Base-by-base conservation (phyloP, 805 yeast species). In the Tanozyma kutaoensis region DNA sequence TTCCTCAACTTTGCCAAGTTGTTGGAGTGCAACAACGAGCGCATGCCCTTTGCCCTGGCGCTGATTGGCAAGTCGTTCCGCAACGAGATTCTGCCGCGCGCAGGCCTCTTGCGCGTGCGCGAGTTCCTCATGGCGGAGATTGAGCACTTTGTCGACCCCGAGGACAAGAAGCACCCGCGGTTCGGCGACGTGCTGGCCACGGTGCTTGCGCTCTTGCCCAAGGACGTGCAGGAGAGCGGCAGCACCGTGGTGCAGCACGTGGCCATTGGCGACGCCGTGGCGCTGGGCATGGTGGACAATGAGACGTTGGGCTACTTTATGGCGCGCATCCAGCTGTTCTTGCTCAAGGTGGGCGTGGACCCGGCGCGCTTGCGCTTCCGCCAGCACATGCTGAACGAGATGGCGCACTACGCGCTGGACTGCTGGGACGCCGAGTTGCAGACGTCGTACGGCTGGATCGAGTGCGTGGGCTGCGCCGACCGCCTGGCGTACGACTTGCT, bases 401-500 rank as follows among this genome's bases (percentile, higher is more conserved):
- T 91, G 99, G 99, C 99, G 12, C 99, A 91, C 57, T 91, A 91
- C 55, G 98, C 98, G 34, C 76, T 93, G 41, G 99, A 91, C 62
- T 91, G 99, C 67, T 91, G 99, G 99, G 99, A 91, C 62, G 96
- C 94, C 39, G 99, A 91, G 65, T 67, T 91, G 46, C 76, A 80
- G 43, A 76, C 95, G 23, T 82, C 95, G 19, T 91, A 84, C 46
- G 99, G 99, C 45, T 91, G 99, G 99, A 81, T 91, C 45, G 99
- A 91, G 65, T 93, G 98, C 75, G 96, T 91, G 52, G 99, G 99
- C 42, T 91, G 97, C 65, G 99, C 99, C 39, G 99, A 91, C 62
- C 76, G 99, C 66, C 81, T 95, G 24, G 99, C 99, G 23, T 91
- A 84, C 52, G 99, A 91, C 62, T 72, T 91, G 55, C 70, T 88